These are phyloP conservation scores for Lactarius akahatsu DNA, from an alignment of 768 basidiomycete species.

Conservation along the genomic window DNA sequence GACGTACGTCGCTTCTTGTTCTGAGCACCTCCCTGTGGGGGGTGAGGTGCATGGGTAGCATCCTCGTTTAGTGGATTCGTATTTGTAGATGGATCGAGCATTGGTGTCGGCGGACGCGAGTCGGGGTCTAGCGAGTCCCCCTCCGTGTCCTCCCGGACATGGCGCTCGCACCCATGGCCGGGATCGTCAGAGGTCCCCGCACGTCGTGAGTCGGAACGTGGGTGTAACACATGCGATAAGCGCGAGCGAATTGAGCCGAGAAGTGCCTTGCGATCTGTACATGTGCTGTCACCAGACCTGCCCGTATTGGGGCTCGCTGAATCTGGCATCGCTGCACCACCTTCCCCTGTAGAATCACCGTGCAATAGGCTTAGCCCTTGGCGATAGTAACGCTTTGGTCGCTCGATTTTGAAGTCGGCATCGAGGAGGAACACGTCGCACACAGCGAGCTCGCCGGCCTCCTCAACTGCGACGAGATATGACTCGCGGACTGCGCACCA, in stretches of 20 bases:
- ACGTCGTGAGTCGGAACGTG: constrained; percentile 16
- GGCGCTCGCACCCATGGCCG: constrained; percentile 17
- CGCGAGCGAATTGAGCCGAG: constrained; percentile 52
- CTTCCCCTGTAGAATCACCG: constrained; percentile 33
- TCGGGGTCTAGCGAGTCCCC: constrained; percentile 29
- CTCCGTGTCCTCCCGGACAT: constrained; percentile 20
- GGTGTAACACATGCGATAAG: constrained; percentile 14
- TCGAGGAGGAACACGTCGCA: constrained; percentile 96
- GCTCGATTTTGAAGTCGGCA: constrained; percentile 81
- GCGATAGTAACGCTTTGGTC: constrained; percentile 87
- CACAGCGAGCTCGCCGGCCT: constrained; percentile 85
- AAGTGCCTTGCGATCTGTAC: constrained; percentile 31
- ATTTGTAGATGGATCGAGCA: constrained; percentile 83
- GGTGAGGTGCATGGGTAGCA: constrained; percentile 33
- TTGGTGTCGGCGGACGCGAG: constrained; percentile 47
- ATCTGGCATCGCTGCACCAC: constrained; percentile 1
- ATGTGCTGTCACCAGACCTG: constrained; percentile 35
- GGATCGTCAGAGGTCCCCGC: neutral
- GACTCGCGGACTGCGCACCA: constrained; percentile 95
- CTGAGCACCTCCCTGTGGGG: constrained; percentile 37
- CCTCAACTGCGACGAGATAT: constrained; percentile 82
- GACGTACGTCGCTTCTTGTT: constrained; percentile 47
- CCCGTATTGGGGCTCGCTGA: neutral
- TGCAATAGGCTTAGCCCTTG: constrained; percentile 75
- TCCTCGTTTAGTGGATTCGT: constrained; percentile 48